Evolutionary conservation across 805 yeast species (phyloP).

Genomic region (Hanseniaspora guilliermondii): DNA sequence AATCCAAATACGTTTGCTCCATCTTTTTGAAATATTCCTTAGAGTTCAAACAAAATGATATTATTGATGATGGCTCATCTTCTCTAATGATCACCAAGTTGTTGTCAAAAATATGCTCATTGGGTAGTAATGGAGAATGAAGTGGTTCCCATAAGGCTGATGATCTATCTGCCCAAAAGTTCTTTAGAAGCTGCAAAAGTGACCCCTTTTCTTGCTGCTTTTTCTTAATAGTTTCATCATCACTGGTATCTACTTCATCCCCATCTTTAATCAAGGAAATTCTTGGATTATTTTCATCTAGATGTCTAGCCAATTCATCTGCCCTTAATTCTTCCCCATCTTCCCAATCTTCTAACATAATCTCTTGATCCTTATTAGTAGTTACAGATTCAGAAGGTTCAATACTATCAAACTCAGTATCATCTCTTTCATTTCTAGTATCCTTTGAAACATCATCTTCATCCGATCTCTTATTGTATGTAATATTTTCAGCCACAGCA

Average conservation of each 20-base stretch:
- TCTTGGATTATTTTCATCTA: constrained; percentile 13
- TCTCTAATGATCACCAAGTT: constrained; percentile 88
- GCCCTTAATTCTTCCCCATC: constrained; percentile 9
- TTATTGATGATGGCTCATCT: constrained; percentile 89
- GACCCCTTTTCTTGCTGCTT: constrained; percentile 58
- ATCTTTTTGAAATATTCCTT: constrained; percentile 66
- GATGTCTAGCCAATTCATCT: constrained; percentile 1
- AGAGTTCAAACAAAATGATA: constrained; percentile 83
- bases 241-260: background rate
- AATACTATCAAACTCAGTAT: background rate
- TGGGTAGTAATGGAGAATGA: constrained; percentile 60
- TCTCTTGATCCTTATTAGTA: background rate
- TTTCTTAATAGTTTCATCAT: constrained; percentile 11
- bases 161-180: constrained; percentile 95
- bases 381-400: background rate
- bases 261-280: constrained; percentile 18
- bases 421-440: too few species aligned
- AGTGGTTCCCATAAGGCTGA: constrained; percentile 91
- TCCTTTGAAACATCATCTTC: background rate
- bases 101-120: constrained; percentile 87
- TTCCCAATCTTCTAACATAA: background rate
- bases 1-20: constrained; percentile 23
- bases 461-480: constrained; percentile 22
- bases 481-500: constrained; percentile 54
- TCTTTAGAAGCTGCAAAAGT: constrained; percentile 67